Conservation (phyloP, 176 grass and related monocot genomes). For the Avena eriantha region DNA sequence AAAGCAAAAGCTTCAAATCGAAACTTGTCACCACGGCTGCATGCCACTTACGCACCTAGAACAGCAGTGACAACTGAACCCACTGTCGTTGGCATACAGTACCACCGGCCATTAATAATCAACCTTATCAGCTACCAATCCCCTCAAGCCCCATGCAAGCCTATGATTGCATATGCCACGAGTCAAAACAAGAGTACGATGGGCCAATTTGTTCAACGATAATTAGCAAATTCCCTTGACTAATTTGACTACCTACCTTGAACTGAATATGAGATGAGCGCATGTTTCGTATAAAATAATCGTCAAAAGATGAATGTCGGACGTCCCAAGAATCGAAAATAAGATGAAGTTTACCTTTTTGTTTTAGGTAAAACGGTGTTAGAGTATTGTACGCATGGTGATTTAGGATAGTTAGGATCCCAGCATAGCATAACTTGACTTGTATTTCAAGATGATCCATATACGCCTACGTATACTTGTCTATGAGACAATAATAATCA, state of each 20-base stretch:
- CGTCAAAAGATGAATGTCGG: not conserved
- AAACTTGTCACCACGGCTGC: not conserved
- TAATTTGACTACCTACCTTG: not conserved
- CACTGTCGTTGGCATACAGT: not conserved
- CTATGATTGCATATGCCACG: not conserved
- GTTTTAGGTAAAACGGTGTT: too few relatives aligned
- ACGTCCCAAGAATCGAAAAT: not conserved
- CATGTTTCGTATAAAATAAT: too few relatives aligned
- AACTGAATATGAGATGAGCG: not conserved
- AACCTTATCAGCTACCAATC: not conserved
- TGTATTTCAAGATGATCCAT: too few relatives aligned
- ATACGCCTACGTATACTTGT: too few relatives aligned
- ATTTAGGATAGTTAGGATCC: too few relatives aligned
- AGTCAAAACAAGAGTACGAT: not conserved
- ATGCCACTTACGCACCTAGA: constrained; percentile 16
- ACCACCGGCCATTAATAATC: not conserved
- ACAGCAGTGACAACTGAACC: constrained; percentile 20
- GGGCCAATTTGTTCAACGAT: not conserved
- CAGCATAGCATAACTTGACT: too few relatives aligned
- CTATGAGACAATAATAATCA: too few relatives aligned
- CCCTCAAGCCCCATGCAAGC: not conserved
- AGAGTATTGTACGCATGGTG: too few relatives aligned
- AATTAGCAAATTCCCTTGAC: not conserved
- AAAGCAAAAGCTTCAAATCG: constrained; percentile 2
- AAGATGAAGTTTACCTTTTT: not conserved